Evolutionary conservation across 2,329 filamentous ascomycete species (phyloP), one percentile per base, ranked within the genome.

Genomic region (Apiospora koreana): DNA sequence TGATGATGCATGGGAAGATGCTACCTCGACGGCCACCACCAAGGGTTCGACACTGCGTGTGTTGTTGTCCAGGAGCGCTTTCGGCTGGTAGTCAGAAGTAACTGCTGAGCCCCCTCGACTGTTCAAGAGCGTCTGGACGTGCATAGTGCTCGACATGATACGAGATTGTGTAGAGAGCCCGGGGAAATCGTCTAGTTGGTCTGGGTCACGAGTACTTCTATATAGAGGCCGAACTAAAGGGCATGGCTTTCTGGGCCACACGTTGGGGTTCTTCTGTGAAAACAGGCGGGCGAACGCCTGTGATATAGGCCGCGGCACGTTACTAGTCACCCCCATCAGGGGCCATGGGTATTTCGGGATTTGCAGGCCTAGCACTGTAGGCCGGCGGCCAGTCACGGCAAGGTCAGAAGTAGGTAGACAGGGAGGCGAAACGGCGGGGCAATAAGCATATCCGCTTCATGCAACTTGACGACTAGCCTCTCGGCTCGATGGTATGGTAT

Each of bases 361-460:
- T 38, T 28, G 18, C 18, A 9, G 38, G 54, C 21, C 54, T 38
- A 38, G 3, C 50, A 58, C 54, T 38, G 54, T n/a, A 38, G 21
- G 31, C 31, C 31, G 31, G 54, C 28, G 31, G 54, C 28, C 54
- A 62, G 54, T 62, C 54, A 62, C 35, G 54, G 3, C 28, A 38
- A 62, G 18, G 28, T 62, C 38, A 38, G 31, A 62, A 35, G 54
- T 16, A 14, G 48, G 18, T 28, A 25, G 48, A 21, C 31, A n/a
- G 31, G 31, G 21, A 38, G 38, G 54, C 54, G 31, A 62, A 62
- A 38, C 54, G 31, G 54, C 54, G 54, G 54, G 54, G 54, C 54
- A 62, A 62, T 38, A 62, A 38, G 31, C 54, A 62, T 38, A 38
- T 38, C 54, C 54, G 54, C 54, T 62, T 28, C 54, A 62, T 62